Evolutionary conservation across 768 basidiomycete genomes (phyloP), one percentile per base, ranked within the genome.

Genomic region (Termitomyces sp.): DNA sequence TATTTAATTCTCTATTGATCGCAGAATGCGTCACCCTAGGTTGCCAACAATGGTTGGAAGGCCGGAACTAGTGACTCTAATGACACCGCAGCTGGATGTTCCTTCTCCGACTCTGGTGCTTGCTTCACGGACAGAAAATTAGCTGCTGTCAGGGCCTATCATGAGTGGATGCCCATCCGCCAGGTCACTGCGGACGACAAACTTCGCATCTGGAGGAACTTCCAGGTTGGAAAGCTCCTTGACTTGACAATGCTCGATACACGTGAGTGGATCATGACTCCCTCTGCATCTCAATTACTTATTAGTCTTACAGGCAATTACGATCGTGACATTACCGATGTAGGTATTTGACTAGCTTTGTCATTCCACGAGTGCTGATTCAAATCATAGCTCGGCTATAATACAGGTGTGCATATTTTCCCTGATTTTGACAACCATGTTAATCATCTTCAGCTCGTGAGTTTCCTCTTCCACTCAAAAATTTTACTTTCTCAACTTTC

Each of bases 191-290:
- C 74, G 1, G 74, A 75, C 49, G 80, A 83, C 65, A 73, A 78
- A 60, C 74, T 85, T 15, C 73, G 81, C 32, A 83, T 84, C 45
- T 85, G 81, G 80, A 74, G 82, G 35, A 82, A 80, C 62, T 83
- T 85, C 68, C 77, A 82, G 69, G 76, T 85, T 34, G 83, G 82
- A 42, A 80, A 81, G 62, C 73, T 85, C 19, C 62, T 82, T 60
- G 82, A 83, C 59, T 64, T 83, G 60, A 77, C 80, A 8, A 81
- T 85, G 80, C 72, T 85, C 15, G 83, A 85, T 63, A 84, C 83
- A 21, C 77, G 83, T 80, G 54, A 57, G 72, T 34, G 22, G 43
- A 48, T 12, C 41, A 46, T 45, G 50, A 47, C 15, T 37, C 24
- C 0, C 37, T 22, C 32, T 38, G 48, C 19, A 26, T 24, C 10